phyloP scores from a whole-genome alignment of 1,284 basidiomycete genomes.

The Irpex lacteus region DNA sequence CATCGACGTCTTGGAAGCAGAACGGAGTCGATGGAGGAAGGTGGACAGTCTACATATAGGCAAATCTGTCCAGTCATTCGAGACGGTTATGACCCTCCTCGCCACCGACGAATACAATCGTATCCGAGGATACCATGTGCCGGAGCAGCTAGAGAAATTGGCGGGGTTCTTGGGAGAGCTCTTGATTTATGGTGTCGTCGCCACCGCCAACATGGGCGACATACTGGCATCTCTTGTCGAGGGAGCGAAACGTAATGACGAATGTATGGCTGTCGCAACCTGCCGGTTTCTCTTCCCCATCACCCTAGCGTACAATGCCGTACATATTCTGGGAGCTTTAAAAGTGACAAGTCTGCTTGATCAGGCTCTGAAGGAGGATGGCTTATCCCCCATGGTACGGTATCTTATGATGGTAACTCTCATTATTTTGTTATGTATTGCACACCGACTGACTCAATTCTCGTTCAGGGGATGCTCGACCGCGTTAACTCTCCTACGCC shows the following conservation, averaged over 20 bases:
- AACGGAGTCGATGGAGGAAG: constrained; percentile 25
- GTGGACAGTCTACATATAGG: constrained; percentile 26
- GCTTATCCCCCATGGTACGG: constrained; percentile 23
- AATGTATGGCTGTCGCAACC: constrained; percentile 18
- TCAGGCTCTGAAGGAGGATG: constrained; percentile 22
- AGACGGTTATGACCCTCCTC: constrained; percentile 17
- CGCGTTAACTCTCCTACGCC: constrained; percentile 22
- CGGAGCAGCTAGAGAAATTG: constrained; percentile 10
- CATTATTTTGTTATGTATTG: neutral
- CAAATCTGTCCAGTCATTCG: constrained; percentile 22
- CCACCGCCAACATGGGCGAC: constrained; percentile 19
- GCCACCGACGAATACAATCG: constrained; percentile 16
- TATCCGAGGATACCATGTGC: constrained; percentile 3
- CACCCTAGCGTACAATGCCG: constrained; percentile 22
- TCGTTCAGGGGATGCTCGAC: constrained; percentile 21
- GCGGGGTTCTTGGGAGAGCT: constrained; percentile 24
- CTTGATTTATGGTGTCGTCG: constrained; percentile 23
- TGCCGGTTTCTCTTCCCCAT: constrained; percentile 23
- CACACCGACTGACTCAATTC: neutral
- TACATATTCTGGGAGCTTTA: constrained; percentile 20
- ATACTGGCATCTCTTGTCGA: constrained; percentile 20
- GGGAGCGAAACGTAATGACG: constrained; percentile 16
- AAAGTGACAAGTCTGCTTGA: constrained; percentile 17
- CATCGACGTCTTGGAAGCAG: constrained; percentile 26
- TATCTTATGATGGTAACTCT: constrained; percentile 27